Evolutionary conservation across 352 stramenopile species (phyloP), one percentile per base, ranked within the genome.

Genomic region (Blastocystis hominis): DNA sequence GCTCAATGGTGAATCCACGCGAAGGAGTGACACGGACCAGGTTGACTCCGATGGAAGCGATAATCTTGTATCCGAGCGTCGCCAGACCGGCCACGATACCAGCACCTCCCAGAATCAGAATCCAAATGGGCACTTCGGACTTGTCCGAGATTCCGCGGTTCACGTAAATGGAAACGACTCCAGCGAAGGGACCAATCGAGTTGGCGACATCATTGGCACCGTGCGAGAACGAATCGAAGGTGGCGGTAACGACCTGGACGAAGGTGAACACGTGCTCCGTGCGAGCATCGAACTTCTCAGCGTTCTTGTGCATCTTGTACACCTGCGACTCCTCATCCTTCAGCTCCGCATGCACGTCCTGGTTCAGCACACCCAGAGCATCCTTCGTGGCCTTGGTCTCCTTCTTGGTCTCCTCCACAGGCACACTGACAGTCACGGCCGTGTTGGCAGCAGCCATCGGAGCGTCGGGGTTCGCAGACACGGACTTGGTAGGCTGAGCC

Each of bases 151-250:
- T 53, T 4, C 86, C 56, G 13, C 89, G 72, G 30, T 42, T 88
- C 4, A 61, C 62, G 88, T 93, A 94, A 7, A 93, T 91, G n/a
- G 91, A 89, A 75, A 91, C 89, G 1, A 94, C 90, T 7, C 90
- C 92, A 36, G 89, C 89, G 30, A 94, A 88, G 0, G 93, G 92
- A 2, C 89, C 92, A 47, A 94, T 94, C 1, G 91, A 87, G 88
- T 95, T 95, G 24, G 92, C 91, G 0, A 93, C 91, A 86, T 95
- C 92, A 87, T 94, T 94, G 36, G 92, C 90, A 30, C 93, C 93
- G 89, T 95, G 93, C 0, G 90, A 90, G 88, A 94, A 94, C 20
- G 92, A 93, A 75, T 93, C 91, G 24, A 94, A 88, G 44, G 89
- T 91, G 46, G 92, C 91, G 17, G 93, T 93, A 44, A 94, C 90